Base-by-base conservation (phyloP, 2,329 filamentous ascomycete genomes). In the Cryoendolithus antarcticus region DNA sequence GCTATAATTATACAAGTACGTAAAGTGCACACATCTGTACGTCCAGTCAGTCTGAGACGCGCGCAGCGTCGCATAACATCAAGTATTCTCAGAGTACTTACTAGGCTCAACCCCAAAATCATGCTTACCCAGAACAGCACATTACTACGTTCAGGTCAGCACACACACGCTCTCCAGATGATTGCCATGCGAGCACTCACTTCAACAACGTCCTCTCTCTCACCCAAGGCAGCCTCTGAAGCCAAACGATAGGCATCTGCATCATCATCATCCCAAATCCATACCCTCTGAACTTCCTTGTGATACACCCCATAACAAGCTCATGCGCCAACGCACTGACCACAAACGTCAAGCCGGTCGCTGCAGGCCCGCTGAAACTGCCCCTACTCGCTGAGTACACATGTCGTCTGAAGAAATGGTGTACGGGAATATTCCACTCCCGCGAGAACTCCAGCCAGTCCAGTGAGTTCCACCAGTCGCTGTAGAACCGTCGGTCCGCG, bases 371-470 rank as follows among this genome's bases (percentile, higher is more conserved):
- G 12, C 85, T 88, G 52, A 93, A 79, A 12, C 45, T 48, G 9
- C 79, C 76, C 7, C 83, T 72, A 9, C 80, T 82, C 2, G 86
- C 86, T 41, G 77, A 81, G 63, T 96, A 98, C 47, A 98, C 89
- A 62, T 98, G 91, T 15, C 91, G 75, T 6, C 88, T 80, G 53
- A 96, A 81, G 66, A 95, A 98, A 56, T 88, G 82, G 64, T 96
- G 91, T 5, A 95, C 89, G 33, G 89, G 89, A n/a, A 93, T 77
- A 59, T 96, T 96, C 89, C 91, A 96, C 66, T 95, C 84, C 48
- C 86, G 77, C 8, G 80, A 88, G 63, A 96, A 98, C 62, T 95
- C 88, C 58, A 96, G 81, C 86, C 86, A 91, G 68, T 89, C 83
- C 49, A 80, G 83, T 50, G 66, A 71, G 49, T 80, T 80, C 75